Evolutionary conservation across 2,329 filamentous ascomycete species (phyloP).

Genomic region (Bimuria novae-zelandiae): DNA sequence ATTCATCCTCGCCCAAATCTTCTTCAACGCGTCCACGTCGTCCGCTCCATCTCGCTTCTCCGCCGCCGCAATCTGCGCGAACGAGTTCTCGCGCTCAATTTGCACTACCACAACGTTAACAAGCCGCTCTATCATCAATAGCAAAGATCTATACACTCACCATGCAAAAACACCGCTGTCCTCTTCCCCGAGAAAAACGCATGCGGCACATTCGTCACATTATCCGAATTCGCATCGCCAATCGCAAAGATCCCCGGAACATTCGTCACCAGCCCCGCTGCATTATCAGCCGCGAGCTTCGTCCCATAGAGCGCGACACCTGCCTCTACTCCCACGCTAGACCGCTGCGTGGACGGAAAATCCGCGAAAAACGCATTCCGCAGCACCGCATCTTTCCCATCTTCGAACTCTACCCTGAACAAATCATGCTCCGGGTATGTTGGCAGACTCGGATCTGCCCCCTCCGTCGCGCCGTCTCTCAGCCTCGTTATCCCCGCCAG

Average conservation of each 20-base stretch:
- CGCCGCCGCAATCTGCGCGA: constrained; percentile 3
- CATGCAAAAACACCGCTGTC: constrained; percentile 2
- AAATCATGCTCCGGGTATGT: constrained; percentile 5
- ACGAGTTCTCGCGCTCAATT: background rate
- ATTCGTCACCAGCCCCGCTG: background rate
- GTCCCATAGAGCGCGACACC: constrained; percentile 3
- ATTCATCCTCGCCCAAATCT: constrained; percentile 3
- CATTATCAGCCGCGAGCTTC: constrained; percentile 1
- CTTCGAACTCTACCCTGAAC: constrained; percentile 1
- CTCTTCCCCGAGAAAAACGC: constrained; percentile 4
- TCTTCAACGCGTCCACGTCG: background rate
- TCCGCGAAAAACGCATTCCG: constrained; percentile 4
- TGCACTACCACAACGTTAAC: background rate
- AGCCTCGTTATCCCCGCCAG: background rate
- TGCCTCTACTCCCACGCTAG: background rate
- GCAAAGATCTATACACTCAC: too few species aligned
- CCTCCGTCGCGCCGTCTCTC: background rate
- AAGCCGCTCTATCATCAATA: too few species aligned
- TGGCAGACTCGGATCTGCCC: background rate
- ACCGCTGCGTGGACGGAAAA: constrained; percentile 2
- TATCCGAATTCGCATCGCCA: constrained; percentile 5
- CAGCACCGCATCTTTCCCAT: background rate
- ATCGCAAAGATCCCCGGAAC: constrained; percentile 6
- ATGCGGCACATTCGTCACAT: constrained; percentile 6
- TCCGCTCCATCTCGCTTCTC: constrained; percentile 1